A percentile compares a stretch with the other conserved stretches of the same genome.
Evolutionary conservation across 2,329 filamentous ascomycete species (phyloP).

Genomic region (Alternaria gaisen): DNA sequence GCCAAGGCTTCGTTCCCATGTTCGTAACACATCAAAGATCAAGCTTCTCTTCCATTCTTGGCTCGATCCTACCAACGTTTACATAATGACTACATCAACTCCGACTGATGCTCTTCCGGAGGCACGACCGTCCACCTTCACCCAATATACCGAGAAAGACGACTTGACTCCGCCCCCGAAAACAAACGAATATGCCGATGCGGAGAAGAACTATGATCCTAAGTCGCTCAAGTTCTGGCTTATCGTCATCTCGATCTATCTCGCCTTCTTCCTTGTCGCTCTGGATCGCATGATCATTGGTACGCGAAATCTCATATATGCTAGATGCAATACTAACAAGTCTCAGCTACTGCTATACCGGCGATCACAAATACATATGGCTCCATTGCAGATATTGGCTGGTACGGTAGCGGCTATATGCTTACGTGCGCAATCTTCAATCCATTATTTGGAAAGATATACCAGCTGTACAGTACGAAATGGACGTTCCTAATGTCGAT

Average conservation of each 20-base stretch:
- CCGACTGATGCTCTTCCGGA: not conserved
- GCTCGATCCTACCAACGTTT: not conserved
- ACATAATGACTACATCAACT: not conserved
- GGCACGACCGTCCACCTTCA: not conserved
- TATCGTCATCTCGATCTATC: constrained; percentile 34
- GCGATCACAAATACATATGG: constrained; percentile 39
- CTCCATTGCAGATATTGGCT: constrained; percentile 39
- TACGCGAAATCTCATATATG: not conserved
- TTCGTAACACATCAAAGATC: not conserved
- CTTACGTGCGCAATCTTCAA: constrained; percentile 58
- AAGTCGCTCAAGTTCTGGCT: constrained; percentile 36
- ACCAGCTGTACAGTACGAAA: constrained; percentile 56
- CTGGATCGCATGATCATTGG: constrained; percentile 32
- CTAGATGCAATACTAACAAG: not conserved
- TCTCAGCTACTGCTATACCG: constrained; percentile 35
- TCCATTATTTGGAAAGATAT: constrained; percentile 58
- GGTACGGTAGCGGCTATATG: constrained; percentile 53
- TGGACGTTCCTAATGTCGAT: constrained; percentile 49
- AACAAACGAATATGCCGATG: constrained; percentile 18
- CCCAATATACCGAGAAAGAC: not conserved
- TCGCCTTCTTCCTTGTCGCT: constrained; percentile 38
- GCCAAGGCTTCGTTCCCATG: not conserved
- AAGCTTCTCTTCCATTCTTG: not conserved
- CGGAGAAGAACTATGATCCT: constrained; percentile 35
- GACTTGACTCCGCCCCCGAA: not conserved